Base-by-base conservation (phyloP, 352 stramenopile species). In the Globisporangium echinulatum region DNA sequence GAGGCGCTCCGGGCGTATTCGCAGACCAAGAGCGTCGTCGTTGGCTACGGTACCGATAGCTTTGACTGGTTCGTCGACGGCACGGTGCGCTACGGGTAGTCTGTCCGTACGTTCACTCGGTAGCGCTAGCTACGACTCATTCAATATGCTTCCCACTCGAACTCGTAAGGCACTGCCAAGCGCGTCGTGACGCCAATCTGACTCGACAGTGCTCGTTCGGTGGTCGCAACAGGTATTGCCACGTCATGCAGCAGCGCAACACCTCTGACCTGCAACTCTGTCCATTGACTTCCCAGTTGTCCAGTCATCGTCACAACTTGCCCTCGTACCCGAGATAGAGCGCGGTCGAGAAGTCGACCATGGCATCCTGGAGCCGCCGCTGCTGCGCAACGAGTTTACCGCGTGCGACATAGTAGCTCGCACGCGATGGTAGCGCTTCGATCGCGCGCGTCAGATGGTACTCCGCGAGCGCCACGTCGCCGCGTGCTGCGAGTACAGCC, bases 31-130 rank as follows among this genome's bases (percentile, higher is more conserved):
- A 91, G 69, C 59, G 71, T 93, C 48, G 69, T 94, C 14, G 71
- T 88, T 43, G 67, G 77, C 40, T 89, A 71, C 37, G 70, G 69
- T 9, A 72, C 85, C 53, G 74, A 81, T 5, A 77, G 70, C 50
- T 89, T 92, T 33, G 84, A 92, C 63, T 94, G 84, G 84, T 92
- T 92, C 50, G 73, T 81, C 50, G 62, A 85, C 57, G 59, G 68
- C 25, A 71, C 70, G 4, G 80, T 84, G 55, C 72, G 80, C 46
- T 90, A 90, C 58, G 72, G 78, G 8, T 90, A 68, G n/a, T 50
- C 46, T 6, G 2, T 50, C 46, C 25, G 14, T 17, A 42, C 54
- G 25, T 10, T 55, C 38, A 17, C 25, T 33, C 25, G 25, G 25
- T 33, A 33, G 25, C 25, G 25, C 25, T 33, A 33, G 25, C 25